Percentiles rank a stretch among this genome's conserved stretches.
Conservation (phyloP, 257 asterid species). For the Solanum stenotomum region DNA sequence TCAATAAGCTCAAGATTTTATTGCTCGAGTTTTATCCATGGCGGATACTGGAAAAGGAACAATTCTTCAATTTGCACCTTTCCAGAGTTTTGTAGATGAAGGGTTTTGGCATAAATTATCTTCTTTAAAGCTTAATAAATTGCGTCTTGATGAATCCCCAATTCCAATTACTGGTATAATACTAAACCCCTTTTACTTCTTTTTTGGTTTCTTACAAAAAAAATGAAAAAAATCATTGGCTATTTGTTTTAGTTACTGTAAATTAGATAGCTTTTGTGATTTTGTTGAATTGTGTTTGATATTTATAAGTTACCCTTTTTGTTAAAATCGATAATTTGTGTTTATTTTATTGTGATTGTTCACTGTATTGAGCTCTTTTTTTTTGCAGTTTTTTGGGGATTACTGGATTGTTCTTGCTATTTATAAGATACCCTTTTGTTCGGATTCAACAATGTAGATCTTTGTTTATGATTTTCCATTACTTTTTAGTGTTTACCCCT, state of each 20-base stretch:
- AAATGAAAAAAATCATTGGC: background rate
- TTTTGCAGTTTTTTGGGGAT: background rate
- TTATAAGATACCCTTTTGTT: background rate
- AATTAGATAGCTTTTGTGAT: background rate
- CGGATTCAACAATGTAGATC: background rate
- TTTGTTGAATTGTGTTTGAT: background rate
- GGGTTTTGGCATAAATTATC: conserved; percentile 91
- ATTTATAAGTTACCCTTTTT: background rate
- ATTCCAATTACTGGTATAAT: conserved; percentile 69
- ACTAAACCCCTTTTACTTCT: background rate
- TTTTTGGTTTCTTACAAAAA: background rate
- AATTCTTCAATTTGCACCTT: conserved; percentile 55
- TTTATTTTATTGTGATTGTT: background rate
- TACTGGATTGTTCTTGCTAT: background rate
- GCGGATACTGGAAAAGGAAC: background rate
- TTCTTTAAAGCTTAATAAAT: conserved; percentile 85
- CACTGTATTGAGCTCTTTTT: background rate
- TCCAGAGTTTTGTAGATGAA: conserved; percentile 80
- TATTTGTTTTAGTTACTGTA: background rate
- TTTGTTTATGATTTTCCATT: background rate
- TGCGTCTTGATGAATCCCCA: conserved; percentile 89
- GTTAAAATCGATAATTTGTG: background rate
- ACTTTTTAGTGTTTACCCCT: background rate
- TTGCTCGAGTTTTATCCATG: background rate
- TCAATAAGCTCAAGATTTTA: background rate